phyloP scores from a whole-genome alignment of 345 rosid genomes.

The Anastatica hierochuntica region DNA sequence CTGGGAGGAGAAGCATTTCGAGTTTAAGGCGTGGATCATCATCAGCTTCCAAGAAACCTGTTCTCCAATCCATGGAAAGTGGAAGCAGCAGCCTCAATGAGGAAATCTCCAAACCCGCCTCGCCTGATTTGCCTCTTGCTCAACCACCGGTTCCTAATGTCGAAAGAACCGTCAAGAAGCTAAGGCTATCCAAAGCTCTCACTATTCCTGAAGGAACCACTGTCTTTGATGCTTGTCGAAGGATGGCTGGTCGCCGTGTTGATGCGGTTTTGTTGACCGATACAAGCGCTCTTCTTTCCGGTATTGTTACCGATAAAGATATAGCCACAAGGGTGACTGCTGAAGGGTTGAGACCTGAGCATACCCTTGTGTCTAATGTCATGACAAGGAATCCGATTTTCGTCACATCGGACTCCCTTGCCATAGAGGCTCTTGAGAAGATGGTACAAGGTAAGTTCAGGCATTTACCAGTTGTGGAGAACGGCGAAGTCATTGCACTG shows the following conservation, averaged over 20 bases:
- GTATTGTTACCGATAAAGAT: constrained; percentile 89
- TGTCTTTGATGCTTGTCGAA: constrained; percentile 78
- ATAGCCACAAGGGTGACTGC: constrained; percentile 80
- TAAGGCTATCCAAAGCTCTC: constrained; percentile 80
- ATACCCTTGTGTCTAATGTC: constrained; percentile 73
- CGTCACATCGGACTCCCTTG: constrained; percentile 71
- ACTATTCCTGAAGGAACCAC: constrained; percentile 91
- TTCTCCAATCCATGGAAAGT: constrained; percentile 17
- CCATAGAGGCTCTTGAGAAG: constrained; percentile 93
- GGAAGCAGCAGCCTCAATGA: constrained; percentile 4
- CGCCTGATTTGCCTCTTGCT: constrained; percentile 6
- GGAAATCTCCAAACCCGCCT: constrained; percentile 9
- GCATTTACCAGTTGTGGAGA: constrained; percentile 95
- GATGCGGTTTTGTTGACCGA: constrained; percentile 83
- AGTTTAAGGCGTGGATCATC: not conserved
- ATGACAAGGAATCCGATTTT: constrained; percentile 92
- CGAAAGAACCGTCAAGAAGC: constrained; percentile 92
- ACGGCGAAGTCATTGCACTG: constrained; percentile 92
- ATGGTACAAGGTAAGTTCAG: constrained; percentile 96
- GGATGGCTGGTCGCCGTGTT: constrained; percentile 84
- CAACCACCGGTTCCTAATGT: constrained; percentile 19
- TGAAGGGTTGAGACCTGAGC: constrained; percentile 86
- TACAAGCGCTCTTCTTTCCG: constrained; percentile 82
- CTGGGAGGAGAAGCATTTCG: constrained; percentile 24
- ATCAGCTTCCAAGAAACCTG: constrained; percentile 25